Evolutionary conservation across 2,329 filamentous ascomycete species (phyloP), one percentile per base, ranked within the genome.

Genomic region (Canariomyces notabilis): DNA sequence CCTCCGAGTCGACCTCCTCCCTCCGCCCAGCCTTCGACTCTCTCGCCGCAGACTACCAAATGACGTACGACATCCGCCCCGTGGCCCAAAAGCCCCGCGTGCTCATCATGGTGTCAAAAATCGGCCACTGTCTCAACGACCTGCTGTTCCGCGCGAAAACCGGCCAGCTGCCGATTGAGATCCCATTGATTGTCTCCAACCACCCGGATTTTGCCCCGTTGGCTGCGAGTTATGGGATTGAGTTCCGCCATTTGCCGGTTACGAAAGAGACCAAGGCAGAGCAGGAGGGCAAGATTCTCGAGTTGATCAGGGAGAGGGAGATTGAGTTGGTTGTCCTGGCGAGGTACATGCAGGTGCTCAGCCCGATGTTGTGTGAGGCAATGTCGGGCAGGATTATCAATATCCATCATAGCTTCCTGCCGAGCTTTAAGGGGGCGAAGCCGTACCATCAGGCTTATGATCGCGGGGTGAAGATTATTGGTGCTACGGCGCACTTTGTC

Each of bases 331-430:
- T 93, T 43, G 87, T 93, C 1, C 72, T 93, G 37, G 87, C 87
- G 6, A 81, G 87, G 49, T 93, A 93, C 70, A 93, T 93, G 87
- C 87, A 93, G 70, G 85, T 93, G 23, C 75, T 93, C 9, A 86
- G 82, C 18, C 86, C 86, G 0, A 77, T 69, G 7, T 72, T 93
- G 33, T 93, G 87, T 70, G 69, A 75, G 48, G 85, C 80, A 58
- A 90, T 93, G 86, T 85, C 81, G 41, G 87, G 87, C 48, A 82
- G 81, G 64, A 93, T 93, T 70, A 91, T 93, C 83, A 93, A 93
- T 71, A 91, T 93, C 67, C 87, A 93, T 70, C 87, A 93, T 71
- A 85, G 79, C 57, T 93, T 93, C 78, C 66, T 93, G 74, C 87
- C 87, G 0, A 83, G 78, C 8, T 93, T 93, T 79, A 93, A 93